Evolutionary conservation across 2,329 filamentous ascomycete genomes (phyloP).

Genomic region (Zymoseptoria ardabiliae): DNA sequence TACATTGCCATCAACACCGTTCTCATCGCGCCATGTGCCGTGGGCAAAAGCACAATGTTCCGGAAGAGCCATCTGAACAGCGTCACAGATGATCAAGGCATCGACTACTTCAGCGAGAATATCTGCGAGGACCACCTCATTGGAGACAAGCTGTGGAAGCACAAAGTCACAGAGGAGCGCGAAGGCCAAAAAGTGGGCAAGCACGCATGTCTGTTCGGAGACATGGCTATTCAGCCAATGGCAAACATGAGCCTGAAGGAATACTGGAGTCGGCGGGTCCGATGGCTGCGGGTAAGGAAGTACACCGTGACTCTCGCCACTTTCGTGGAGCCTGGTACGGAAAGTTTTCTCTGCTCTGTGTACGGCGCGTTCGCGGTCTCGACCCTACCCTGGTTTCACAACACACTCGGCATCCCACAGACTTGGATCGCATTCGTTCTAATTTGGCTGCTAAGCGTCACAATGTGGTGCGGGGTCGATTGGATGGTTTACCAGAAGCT

Average conservation of each 20-base stretch:
- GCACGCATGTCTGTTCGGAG: slow-evolving; percentile 76
- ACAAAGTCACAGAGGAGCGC: slow-evolving; percentile 40
- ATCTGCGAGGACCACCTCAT: slow-evolving; percentile 98
- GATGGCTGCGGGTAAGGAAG: slow-evolving; percentile 90
- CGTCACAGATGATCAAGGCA: slow-evolving; percentile 58
- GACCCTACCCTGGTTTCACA: slow-evolving; percentile 58
- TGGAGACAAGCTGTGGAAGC: slow-evolving; percentile 81
- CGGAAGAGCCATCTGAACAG: slow-evolving; percentile 80
- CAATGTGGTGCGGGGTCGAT: slow-evolving; percentile 68
- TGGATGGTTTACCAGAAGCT: slow-evolving; percentile 65
- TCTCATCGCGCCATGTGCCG: slow-evolving; percentile 80
- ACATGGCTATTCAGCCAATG: slow-evolving; percentile 85
- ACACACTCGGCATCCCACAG: slow-evolving; percentile 46
- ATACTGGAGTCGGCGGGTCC: slow-evolving; percentile 72
- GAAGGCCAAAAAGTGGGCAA: slow-evolving; percentile 52
- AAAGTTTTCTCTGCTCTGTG: slow-evolving; percentile 74
- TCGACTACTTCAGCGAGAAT: slow-evolving; percentile 90
- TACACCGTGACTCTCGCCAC: slow-evolving; percentile 88
- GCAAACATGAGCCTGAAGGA: slow-evolving; percentile 67
- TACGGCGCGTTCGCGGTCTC: slow-evolving; percentile 76
- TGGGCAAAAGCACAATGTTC: slow-evolving; percentile 99
- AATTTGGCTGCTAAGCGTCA: slow-evolving; percentile 60
- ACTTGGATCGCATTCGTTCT: slow-evolving; percentile 61
- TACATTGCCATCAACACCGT: slow-evolving; percentile 96
- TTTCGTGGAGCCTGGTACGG: slow-evolving; percentile 84